Evolutionary conservation across 139 green algal species (phyloP).

Genomic region (Closterium sp.): DNA sequence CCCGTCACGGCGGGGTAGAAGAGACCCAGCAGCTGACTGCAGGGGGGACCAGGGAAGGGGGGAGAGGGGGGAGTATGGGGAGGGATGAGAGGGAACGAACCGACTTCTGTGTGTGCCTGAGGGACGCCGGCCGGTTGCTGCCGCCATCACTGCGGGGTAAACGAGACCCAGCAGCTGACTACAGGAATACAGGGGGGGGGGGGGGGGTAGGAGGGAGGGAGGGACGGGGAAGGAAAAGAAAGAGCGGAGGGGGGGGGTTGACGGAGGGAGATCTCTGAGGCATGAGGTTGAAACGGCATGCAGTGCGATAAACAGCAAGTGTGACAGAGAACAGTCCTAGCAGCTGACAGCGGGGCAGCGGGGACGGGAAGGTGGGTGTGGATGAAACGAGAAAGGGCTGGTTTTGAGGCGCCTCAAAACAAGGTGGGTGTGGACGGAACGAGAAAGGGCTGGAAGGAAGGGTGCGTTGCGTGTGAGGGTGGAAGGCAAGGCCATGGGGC

Average conservation of each 20-base stretch:
- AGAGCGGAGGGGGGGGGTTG: too few species aligned
- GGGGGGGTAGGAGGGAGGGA: too few species aligned
- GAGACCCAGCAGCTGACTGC: slow-evolving; percentile 40
- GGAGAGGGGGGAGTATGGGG: neutral
- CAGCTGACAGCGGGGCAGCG: too few species aligned
- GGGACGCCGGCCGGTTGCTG: slow-evolving; percentile 9
- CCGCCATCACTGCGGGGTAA: slow-evolving; percentile 13
- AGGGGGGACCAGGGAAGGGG: neutral
- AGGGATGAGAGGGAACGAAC: too few species aligned
- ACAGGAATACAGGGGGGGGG: neutral
- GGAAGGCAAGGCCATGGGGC: neutral
- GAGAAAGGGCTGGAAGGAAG: neutral
- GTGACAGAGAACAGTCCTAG: too few species aligned
- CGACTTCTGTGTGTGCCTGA: slow-evolving; percentile 19
- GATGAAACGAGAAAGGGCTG: neutral
- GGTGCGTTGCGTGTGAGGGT: neutral
- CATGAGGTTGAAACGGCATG: too few species aligned
- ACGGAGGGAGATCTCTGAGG: too few species aligned
- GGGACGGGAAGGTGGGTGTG: neutral
- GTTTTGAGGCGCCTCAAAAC: too few species aligned
- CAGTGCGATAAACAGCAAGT: too few species aligned
- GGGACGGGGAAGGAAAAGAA: neutral
- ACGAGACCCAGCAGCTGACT: slow-evolving; percentile 12
- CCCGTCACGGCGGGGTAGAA: slow-evolving; percentile 54
- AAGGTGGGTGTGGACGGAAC: too few species aligned